These are phyloP conservation scores for Dipteronia sinensis DNA, from an alignment of 345 rosid genomes.

Conservation along the genomic window DNA sequence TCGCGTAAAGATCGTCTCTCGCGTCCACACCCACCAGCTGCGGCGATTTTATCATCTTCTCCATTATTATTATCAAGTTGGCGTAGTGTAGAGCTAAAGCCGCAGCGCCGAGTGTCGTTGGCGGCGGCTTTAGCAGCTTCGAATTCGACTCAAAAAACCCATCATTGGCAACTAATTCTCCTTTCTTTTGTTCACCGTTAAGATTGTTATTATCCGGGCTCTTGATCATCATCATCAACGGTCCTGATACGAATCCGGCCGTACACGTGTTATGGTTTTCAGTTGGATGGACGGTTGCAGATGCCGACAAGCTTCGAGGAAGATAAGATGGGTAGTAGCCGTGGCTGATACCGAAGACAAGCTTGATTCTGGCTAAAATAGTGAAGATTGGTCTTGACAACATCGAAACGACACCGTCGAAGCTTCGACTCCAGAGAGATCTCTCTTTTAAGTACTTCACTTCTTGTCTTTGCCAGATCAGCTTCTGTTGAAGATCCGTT, in stretches of 20 bases:
- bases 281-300: slow-evolving; percentile 78
- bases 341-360: slow-evolving; percentile 63
- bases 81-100: slow-evolving; percentile 87
- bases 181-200: slow-evolving; percentile 18
- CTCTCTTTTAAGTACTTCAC: slow-evolving; percentile 77
- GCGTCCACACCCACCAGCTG: slow-evolving; percentile 90
- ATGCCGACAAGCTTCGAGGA: slow-evolving; percentile 75
- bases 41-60: slow-evolving; percentile 92
- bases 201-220: slow-evolving; percentile 4
- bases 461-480: slow-evolving; percentile 69
- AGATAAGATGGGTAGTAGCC: slow-evolving; percentile 46
- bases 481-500: slow-evolving; percentile 67
- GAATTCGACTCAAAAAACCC: slow-evolving; percentile 70
- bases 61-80: slow-evolving; percentile 78
- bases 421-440: slow-evolving; percentile 86
- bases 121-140: slow-evolving; percentile 65
- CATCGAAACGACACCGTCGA: slow-evolving; percentile 58
- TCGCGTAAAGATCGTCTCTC: slow-evolving; percentile 81
- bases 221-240: slow-evolving; percentile 42
- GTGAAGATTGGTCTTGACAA: slow-evolving; percentile 74
- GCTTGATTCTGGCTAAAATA: slow-evolving; percentile 63
- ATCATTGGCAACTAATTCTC: neutral
- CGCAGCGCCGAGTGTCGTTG: slow-evolving; percentile 70
- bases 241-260: slow-evolving; percentile 41
- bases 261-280: slow-evolving; percentile 35